A percentile compares a stretch with the other conserved stretches of the same genome.
Evolutionary conservation across 2,329 filamentous ascomycete genomes (phyloP).

Genomic region (Neobulgaria alba): DNA sequence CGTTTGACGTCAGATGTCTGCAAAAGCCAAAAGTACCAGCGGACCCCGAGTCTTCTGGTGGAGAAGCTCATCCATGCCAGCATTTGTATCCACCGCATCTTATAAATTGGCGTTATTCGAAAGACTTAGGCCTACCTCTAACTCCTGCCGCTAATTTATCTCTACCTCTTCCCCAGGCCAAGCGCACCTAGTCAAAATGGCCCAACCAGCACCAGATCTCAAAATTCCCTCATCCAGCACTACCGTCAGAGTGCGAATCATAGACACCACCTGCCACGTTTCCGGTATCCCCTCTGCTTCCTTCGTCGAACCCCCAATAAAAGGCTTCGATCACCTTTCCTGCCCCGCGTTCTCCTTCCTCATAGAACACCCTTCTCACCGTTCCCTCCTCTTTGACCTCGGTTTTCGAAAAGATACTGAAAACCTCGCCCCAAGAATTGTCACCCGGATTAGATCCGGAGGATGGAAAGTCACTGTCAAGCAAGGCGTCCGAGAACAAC

Average conservation of each 20-base stretch:
- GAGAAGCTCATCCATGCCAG: no score
- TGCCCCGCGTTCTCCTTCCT: constrained; percentile 39
- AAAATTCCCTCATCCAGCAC: constrained; percentile 25
- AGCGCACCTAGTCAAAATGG: constrained; percentile 6
- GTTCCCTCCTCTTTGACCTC: constrained; percentile 31
- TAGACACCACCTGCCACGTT: constrained; percentile 27
- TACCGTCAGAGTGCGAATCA: constrained; percentile 28
- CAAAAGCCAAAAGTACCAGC: no score
- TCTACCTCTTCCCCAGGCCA: not conserved
- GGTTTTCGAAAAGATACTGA: constrained; percentile 36
- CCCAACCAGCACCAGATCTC: constrained; percentile 18
- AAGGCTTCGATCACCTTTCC: constrained; percentile 29
- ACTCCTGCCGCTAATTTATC: no score
- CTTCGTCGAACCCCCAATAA: constrained; percentile 26
- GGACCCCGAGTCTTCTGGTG: no score
- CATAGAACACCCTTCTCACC: constrained; percentile 34
- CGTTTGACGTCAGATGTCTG: no score
- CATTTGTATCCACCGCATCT: no score
- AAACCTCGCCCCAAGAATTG: constrained; percentile 29
- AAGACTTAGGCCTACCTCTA: no score
- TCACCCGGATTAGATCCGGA: constrained; percentile 25
- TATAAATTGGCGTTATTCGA: no score
- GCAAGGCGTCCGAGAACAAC: constrained; percentile 35
- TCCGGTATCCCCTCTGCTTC: constrained; percentile 13
- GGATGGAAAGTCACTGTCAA: constrained; percentile 33